Base-by-base conservation (phyloP, 169 alveolate genomes). In the Plasmodium knowlesi region DNA sequence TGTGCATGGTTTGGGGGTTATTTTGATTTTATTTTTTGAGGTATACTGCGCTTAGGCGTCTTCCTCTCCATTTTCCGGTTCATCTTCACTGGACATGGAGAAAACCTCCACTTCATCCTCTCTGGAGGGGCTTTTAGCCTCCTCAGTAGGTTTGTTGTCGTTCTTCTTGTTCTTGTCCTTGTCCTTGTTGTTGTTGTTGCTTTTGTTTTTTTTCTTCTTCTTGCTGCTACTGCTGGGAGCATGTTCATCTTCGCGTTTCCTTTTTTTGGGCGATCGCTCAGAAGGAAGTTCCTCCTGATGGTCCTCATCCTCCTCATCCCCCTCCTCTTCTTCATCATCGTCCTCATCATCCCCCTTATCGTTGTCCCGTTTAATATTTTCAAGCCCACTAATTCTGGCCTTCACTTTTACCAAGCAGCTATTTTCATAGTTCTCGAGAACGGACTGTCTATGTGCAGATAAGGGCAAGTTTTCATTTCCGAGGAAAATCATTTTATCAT, bases 81-180 rank as follows among this genome's bases (percentile, higher is more conserved):
- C 84, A 19, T 85, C 93, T 28, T 85, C 93, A 67, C 93, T 85
- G 54, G 93, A 85, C 78, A 85, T 73, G 37, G 93, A 85, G 12
- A 85, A 85, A 16, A 19, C 93, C 22, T 85, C 85, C 8, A 85
- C 41, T 8, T 85, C 30, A 67, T 85, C 93, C 39, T 72, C 80
- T 19, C 39, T 32, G 28, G 93, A 22, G 34, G 67, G 41, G 1
- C 12, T 71, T n/a, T 32, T 67, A 1, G 70, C 34, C 30, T 22
- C 53, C 41, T 5, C 41, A 22, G 80, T 28, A 12, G 67, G 39
- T 32, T 28, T 5, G 19, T 25, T 16, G 6, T 79, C 1, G 5
- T n/a, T n/a, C 14, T 5, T 41, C 0, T n/a, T 3, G 22, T 5
- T 19, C 4, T 78, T 16, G 22, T n/a, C 50, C 14, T 50, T 57